Base-by-base conservation (phyloP, 345 rosid species). In the Lumnitzera racemosa region DNA sequence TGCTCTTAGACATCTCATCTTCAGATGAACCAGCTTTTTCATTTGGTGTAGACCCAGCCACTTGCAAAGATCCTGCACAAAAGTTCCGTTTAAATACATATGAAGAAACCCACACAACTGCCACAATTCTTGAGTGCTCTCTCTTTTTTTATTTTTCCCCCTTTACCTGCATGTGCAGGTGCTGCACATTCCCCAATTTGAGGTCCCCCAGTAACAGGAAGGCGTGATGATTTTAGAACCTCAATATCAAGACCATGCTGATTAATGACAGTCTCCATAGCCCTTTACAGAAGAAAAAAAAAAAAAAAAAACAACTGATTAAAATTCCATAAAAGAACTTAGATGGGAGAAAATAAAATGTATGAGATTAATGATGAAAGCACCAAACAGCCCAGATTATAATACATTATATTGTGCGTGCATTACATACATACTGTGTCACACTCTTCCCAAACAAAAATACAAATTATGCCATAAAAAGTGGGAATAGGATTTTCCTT, bases 201-300 rank as follows among this genome's bases (percentile, higher is more conserved):
- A 76, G 78, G 57, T 55, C 89, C 92, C 71, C 86, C 76, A 20
- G 90, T 62, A 46, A 75, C 58, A 55, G 95, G 88, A 79, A 80
- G 80, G 53, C 89, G 84, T 5, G 95, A 76, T 56, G 95, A 72
- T 78, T 72, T 88, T 77, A 94, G 73, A 66, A 91, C 86, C 69
- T 94, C 99, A 65, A 88, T 77, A 81, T 95, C 97, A 72, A 95
- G 87, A 66, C 95, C 90, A 58, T 95, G 79, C 62, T 80, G 96
- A 76, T 67, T 95, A 60, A 90, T 83, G 47, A 95, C 97, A 68
- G 99, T 95, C 80, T 90, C 99, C 99, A 95, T 95, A 56, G 99
- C 99, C 90, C 99, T 85, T 63, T 66, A 36, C 52, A 55, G 24
- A 49, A 27, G 24, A 24, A 20, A 49, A 36, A 49, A 27, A 46